Conservation (phyloP, 2,329 filamentous ascomycete genomes). For the Pseudogymnoascus sp. region DNA sequence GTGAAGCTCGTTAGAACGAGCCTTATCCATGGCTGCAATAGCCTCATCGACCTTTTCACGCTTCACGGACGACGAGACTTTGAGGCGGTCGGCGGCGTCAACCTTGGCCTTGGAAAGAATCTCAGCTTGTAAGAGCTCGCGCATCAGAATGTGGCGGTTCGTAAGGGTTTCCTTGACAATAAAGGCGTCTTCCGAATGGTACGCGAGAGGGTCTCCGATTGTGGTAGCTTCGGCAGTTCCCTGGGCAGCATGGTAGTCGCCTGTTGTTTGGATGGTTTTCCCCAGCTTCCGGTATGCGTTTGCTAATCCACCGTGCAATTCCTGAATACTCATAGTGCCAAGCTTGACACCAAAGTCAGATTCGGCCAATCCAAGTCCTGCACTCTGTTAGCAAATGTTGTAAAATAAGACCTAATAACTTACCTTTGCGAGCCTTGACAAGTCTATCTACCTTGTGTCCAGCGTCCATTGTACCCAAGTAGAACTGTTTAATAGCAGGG, state of each 20-base stretch:
- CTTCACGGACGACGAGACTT: conserved; percentile 75
- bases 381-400: conserved; percentile 25
- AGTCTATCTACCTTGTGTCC: conserved; percentile 93
- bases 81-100: conserved; percentile 79
- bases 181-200: conserved; percentile 91
- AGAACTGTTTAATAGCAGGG: conserved; percentile 90
- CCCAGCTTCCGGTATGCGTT: conserved; percentile 93
- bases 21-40: conserved; percentile 83
- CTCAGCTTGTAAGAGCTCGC: conserved; percentile 87
- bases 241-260: conserved; percentile 92
- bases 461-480: conserved; percentile 91
- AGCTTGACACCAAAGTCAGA: conserved; percentile 90
- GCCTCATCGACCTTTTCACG: conserved; percentile 97
- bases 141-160: conserved; percentile 91
- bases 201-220: conserved; percentile 84
- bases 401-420: conserved; percentile 19
- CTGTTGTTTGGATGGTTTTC: conserved; percentile 84
- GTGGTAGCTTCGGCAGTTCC: conserved; percentile 95
- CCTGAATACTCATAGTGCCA: conserved; percentile 76
- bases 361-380: conserved; percentile 84
- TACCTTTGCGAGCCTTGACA: conserved; percentile 87
- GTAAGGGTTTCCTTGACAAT: conserved; percentile 98
- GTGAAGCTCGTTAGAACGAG: conserved; percentile 69
- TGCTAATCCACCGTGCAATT: conserved; percentile 77
- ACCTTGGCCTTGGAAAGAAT: conserved; percentile 75